Evolutionary conservation across 164 flowering plant genomes (phyloP), one percentile per base, ranked within the genome.

Genomic region (Aristolochia californica): DNA sequence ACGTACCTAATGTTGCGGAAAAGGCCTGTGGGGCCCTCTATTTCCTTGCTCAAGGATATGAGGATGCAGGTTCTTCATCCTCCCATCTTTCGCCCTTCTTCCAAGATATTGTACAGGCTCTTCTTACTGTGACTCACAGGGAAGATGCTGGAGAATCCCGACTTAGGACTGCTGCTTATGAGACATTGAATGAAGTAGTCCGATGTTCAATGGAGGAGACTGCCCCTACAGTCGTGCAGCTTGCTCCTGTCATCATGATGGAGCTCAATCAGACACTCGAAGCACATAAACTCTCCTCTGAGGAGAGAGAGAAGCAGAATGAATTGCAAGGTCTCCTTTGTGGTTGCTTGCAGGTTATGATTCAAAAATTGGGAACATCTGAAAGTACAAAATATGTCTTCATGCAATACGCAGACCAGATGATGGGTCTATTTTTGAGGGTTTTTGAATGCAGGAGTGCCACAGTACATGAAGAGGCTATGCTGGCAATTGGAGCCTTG

Each of bases 401-500:
- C 50, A 63, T 73, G 79, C 80, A 77, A 70, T 77, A 68, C 63
- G 80, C 83, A 12, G 86, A 81, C 51, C 83, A 81, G 67, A 75
- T 79, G 63, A 77, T 82, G 87, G 67, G 71, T 7, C 78, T 82
- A 11, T 82, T 79, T 53, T 50, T 82, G 47, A 72, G 80, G 58
- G 83, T 79, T 13, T 82, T 82, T 71, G 77, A 76, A 45, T 70
- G 73, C 63, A 73, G 77, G 68, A 78, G 65, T 64, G 84, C 87
- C 27, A 80, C 81, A 3, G 82, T 75, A 8, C 87, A 82, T 57
- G 87, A 82, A 68, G 84, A 79, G 61, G 82, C 84, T 22, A 77
- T 82, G 84, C 79, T 82, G 50, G 87, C 82, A 0, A 79, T 82
- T 61, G 87, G 87, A 21, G 87, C 87, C 47, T 70, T 82, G 57